Evolutionary conservation across 2,329 filamentous ascomycete species (phyloP).

Genomic region (Pleoardoris graminearum): DNA sequence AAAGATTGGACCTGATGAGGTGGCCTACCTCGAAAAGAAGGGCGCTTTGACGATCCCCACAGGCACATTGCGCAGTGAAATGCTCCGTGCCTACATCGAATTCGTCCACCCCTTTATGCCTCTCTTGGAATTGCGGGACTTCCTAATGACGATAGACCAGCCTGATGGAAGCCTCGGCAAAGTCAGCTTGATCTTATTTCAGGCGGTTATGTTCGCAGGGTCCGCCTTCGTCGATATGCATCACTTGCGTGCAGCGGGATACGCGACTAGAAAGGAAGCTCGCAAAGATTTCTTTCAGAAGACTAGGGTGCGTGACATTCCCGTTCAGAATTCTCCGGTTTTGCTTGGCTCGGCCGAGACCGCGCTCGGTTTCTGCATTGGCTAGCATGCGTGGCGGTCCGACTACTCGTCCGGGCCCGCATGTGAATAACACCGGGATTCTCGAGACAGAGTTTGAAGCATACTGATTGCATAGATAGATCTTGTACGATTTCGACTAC

Average conservation of each 20-base stretch:
- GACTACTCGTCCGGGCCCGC: background rate
- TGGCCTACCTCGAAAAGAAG: conserved; percentile 80
- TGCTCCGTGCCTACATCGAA: conserved; percentile 81
- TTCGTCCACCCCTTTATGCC: conserved; percentile 96
- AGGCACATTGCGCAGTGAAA: conserved; percentile 71
- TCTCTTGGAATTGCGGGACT: conserved; percentile 69
- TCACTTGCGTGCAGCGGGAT: conserved; percentile 75
- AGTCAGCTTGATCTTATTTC: conserved; percentile 85
- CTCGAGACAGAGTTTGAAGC: too few species aligned
- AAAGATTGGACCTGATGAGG: conserved; percentile 78
- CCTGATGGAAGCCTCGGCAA: conserved; percentile 70
- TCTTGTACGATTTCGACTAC: conserved; percentile 94
- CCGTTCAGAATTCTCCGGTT: conserved; percentile 5
- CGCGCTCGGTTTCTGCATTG: background rate
- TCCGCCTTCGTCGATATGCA: conserved; percentile 85
- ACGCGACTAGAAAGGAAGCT: conserved; percentile 75
- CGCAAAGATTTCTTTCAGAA: conserved; percentile 88
- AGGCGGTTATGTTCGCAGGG: conserved; percentile 92
- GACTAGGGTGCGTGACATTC: conserved; percentile 67
- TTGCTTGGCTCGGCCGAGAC: conserved; percentile 12
- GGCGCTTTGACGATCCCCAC: conserved; percentile 79
- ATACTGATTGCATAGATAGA: conserved; percentile 49
- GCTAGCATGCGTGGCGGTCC: background rate
- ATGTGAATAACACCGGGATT: conserved; percentile 1
- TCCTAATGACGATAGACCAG: conserved; percentile 63